Base-by-base conservation (phyloP, 805 yeast genomes). In the Lipomyces sp. region DNA sequence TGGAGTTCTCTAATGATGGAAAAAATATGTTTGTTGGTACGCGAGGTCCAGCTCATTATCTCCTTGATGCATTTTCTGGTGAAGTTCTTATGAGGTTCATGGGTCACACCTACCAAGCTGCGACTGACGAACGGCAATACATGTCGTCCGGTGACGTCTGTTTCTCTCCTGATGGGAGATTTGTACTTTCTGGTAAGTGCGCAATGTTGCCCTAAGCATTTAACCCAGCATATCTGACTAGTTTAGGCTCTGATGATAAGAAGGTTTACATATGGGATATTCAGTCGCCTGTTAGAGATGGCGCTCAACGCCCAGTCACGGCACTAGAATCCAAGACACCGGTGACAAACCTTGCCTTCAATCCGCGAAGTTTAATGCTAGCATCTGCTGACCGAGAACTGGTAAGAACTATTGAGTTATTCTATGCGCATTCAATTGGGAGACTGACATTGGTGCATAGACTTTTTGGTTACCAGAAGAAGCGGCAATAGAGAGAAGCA, bases 1-100 rank as follows among this genome's bases (percentile, higher is more conserved):
- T 90, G 30, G 96, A 91, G 76, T 90, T 92, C 75, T 86, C 96
- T 11, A 90, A 90, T 73, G 87, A 87, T 74, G 93, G 93, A 33
- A 87, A 87, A 72, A 79, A 81, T 66, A 69, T 93, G 6, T 77
- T 90, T 7, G 76, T 92, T 2, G 84, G 86, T 3, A 81, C 87
- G 2, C 84, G 87, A 4, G 83, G 83, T 35, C 83, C 86, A 3
- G 77, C 78, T 54, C 92, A 89, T 74, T 80, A 87, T 61, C 77
- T 92, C 1, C 74, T 87, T 37, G 96, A 92, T 73, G 88, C 96
- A 0, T 88, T 87, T 69, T 82, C 81, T 72, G 95, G 95, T 24
- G 77, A 81, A 10, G 74, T 82, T 4, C 72, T 83, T 66, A 79
- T 84, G 34, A 76, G 76, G 29, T 77, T 88, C n/a, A 73, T 76